Evolutionary conservation across 169 alveolate species (phyloP), one percentile per base, ranked within the genome.

Genomic region (Eimeria maxima): DNA sequence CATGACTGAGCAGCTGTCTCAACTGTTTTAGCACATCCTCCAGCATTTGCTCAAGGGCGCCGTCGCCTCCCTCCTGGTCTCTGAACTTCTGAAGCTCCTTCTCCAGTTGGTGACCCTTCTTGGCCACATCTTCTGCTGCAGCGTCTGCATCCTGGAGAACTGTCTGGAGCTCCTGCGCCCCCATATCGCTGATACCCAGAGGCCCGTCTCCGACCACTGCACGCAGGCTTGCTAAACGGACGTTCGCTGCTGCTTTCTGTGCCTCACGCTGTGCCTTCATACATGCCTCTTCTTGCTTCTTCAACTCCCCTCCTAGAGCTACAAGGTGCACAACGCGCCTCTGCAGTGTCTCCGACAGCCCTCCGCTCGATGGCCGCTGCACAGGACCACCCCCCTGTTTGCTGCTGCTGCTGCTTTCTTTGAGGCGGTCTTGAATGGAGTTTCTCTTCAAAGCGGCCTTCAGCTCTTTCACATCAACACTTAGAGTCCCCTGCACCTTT

Each of bases 371-470:
- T 53, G 60, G 0, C 10, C 20, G 60, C 60, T 7, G 60, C 60
- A 3, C 60, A 60, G 69, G n/a, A 18, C 8, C 20, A 16, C 69
- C 20, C 20, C 27, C 8, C 60, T 53, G 60, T 33, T 33, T 69
- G 80, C 80, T 69, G 83, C 83, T 73, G 83, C 83, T 73, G 83
- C 83, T 73, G 55, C 16, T 42, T n/a, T 73, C 13, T 27, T 73
- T 14, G 6, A 73, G 13, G 55, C 53, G 53, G 6, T 73, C 55
- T 18, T 14, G n/a, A 7, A 33, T 0, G 24, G 47, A 6, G 29
- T 18, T 13, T 0, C 27, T 11, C 0, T 8, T 33, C 83, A 73
- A 14, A 1, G 89, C 65, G 18, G 47, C 44, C 69, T 45, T 44
- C 18, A 78, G 44, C 4, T 44, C 57, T 13, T 44, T 47, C 7